These are phyloP conservation scores for Suillus luteus DNA, from an alignment of 768 basidiomycete genomes.

Conservation along the genomic window DNA sequence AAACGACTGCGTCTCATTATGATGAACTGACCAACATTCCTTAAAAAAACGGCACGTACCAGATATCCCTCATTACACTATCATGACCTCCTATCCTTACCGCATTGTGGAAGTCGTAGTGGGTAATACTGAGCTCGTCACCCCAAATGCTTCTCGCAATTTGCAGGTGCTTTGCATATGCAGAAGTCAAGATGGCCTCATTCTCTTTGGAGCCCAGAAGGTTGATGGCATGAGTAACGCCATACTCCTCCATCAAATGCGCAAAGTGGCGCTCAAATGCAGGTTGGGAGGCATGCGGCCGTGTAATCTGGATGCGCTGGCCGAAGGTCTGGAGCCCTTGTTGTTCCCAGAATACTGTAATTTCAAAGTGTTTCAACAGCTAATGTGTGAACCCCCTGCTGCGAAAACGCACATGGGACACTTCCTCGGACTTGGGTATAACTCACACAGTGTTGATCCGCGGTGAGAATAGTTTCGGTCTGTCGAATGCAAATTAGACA, in stretches of 20 bases:
- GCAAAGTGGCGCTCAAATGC: conserved; percentile 95
- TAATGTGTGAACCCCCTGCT: neutral
- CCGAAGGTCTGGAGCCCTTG: conserved; percentile 95
- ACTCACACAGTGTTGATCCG: conserved; percentile 85
- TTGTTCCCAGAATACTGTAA: conserved; percentile 96
- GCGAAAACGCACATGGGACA: conserved; percentile 76
- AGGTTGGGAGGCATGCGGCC: conserved; percentile 94
- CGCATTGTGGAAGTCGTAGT: conserved; percentile 92
- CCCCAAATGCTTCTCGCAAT: conserved; percentile 62
- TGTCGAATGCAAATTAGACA: conserved; percentile 31
- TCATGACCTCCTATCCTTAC: conserved; percentile 87
- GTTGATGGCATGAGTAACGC: conserved; percentile 84
- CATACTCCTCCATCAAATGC: conserved; percentile 85
- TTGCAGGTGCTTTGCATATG: conserved; percentile 81
- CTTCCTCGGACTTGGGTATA: conserved; percentile 95
- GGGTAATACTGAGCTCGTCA: conserved; percentile 75
- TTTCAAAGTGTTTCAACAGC: conserved; percentile 16
- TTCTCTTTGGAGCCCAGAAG: conserved; percentile 91
- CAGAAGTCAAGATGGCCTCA: conserved; percentile 78
- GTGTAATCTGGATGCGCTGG: conserved; percentile 91
- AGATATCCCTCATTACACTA: conserved; percentile 73
- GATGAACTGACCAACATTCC: conserved; percentile 10
- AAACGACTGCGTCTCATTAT: conserved; percentile 48
- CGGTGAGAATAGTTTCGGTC: conserved; percentile 91
- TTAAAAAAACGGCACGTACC: conserved; percentile 37